Evolutionary conservation across 306 rosid species (phyloP), one percentile per base, ranked within the genome.

Genomic region (Inga oerstediana): DNA sequence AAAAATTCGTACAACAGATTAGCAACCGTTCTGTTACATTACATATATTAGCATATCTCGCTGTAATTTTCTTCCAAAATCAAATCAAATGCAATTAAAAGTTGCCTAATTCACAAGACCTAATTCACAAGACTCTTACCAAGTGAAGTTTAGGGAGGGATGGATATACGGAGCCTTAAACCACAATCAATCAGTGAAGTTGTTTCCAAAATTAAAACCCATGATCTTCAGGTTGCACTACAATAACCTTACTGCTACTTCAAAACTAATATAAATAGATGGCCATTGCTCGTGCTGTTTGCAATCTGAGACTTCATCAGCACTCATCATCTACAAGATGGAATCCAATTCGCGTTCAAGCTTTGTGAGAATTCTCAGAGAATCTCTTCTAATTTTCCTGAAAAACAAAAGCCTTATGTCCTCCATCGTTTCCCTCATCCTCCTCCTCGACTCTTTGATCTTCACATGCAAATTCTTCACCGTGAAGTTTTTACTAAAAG

Each of bases 401-500:
- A 74, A 37, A 59, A 81, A 81, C 61, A 68, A 75, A 32, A 79
- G 48, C 82, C 67, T 75, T 7, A 62, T 79, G 69, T 58, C 80
- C n/a, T 71, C 12, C 35, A 44, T 79, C 49, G 56, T 72, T 58
- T 58, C 75, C 4, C 68, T 75, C 80, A 44, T 52, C 54, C 34
- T 84, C 37, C 56, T 54, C 34, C 5, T 84, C 54, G 20, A 44
- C 24, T 75, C 84, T 19, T 13, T 76, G 67, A 19, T 84, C 66
- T 35, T 75, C 17, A 32, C 79, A 14, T 74, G 74, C 41, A 67
- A 45, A 24, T 17, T 73, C 35, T 62, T 74, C 67, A 41, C 74
- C 76, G 5, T 81, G 13, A 78, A 61, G 51, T 75, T 67, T 39
- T 16, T 34, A 8, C 0, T 78, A 30, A 64, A 11, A 9, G 80